Conservation (phyloP, 192 early-diverging fungal genomes). For the Spizellomyces sp. region DNA sequence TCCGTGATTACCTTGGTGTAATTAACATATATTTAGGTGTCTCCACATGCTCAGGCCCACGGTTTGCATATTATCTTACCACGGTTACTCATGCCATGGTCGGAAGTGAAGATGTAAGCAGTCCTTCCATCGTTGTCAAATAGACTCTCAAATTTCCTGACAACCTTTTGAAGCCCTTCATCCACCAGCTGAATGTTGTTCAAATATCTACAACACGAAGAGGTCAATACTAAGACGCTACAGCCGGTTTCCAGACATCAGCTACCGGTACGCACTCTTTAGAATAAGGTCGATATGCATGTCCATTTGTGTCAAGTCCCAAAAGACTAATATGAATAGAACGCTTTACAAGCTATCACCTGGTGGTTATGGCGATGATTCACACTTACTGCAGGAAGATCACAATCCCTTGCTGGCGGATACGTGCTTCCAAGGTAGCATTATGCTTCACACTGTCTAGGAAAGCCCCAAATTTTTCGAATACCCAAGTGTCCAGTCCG, state of each 20-base stretch:
- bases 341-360: neutral
- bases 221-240: no score
- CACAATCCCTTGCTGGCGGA: conserved; percentile 77
- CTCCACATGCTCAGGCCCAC: no score
- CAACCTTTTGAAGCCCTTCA: conserved; percentile 68
- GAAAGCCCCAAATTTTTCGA: conserved; percentile 76
- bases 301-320: conserved; percentile 94
- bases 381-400: conserved; percentile 80
- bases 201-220: conserved; percentile 55
- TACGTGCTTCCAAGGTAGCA: conserved; percentile 49
- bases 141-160: conserved; percentile 71
- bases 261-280: conserved; percentile 45
- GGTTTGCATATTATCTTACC: conserved; percentile 39
- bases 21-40: no score
- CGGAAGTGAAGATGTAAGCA: conserved; percentile 89
- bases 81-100: conserved; percentile 95
- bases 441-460: conserved; percentile 55
- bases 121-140: conserved; percentile 81
- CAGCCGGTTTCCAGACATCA: neutral
- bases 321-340: conserved; percentile 54
- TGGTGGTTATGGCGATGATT: conserved; percentile 1
- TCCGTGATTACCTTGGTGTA: conserved; percentile 74
- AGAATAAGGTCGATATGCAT: conserved; percentile 82
- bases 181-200: conserved; percentile 87
- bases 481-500: conserved; percentile 89